Percentiles rank a stretch among this genome's conserved stretches.
phyloP scores from a whole-genome alignment of 805 yeast genomes.

The Suhomyces vadensis region DNA sequence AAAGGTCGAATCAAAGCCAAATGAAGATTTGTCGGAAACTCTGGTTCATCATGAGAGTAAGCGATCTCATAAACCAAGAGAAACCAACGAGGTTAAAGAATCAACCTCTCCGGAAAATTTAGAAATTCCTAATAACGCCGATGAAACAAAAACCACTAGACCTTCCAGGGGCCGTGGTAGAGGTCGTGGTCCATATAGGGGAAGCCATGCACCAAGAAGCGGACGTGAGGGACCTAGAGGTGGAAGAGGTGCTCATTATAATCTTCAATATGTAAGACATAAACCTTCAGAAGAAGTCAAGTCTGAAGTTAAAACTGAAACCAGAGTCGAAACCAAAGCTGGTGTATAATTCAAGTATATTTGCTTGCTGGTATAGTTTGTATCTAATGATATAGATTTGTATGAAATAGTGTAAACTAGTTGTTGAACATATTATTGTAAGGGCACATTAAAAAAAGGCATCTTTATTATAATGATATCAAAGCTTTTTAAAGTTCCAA shows the following conservation, averaged over 20 bases:
- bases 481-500: neutral
- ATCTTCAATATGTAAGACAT: slow-evolving; percentile 25
- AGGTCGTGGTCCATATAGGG: slow-evolving; percentile 12
- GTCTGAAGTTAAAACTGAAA: neutral
- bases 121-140: neutral
- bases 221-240: slow-evolving; percentile 19
- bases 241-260: slow-evolving; percentile 16
- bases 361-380: neutral
- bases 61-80: neutral
- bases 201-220: slow-evolving; percentile 1
- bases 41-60: neutral
- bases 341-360: neutral
- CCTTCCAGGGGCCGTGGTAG: slow-evolving; percentile 9
- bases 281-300: slow-evolving; percentile 7
- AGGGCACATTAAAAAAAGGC: neutral
- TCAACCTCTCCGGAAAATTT: too few species aligned
- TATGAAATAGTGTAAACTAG: slow-evolving; percentile 5
- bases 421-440: neutral
- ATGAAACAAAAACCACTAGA: neutral
- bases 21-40: too few species aligned
- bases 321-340: slow-evolving; percentile 2
- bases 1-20: neutral
- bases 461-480: neutral
- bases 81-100: neutral
- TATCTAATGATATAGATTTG: slow-evolving; percentile 4